phyloP scores from a whole-genome alignment of 768 basidiomycete species.

The Panaeolus cyanescens region DNA sequence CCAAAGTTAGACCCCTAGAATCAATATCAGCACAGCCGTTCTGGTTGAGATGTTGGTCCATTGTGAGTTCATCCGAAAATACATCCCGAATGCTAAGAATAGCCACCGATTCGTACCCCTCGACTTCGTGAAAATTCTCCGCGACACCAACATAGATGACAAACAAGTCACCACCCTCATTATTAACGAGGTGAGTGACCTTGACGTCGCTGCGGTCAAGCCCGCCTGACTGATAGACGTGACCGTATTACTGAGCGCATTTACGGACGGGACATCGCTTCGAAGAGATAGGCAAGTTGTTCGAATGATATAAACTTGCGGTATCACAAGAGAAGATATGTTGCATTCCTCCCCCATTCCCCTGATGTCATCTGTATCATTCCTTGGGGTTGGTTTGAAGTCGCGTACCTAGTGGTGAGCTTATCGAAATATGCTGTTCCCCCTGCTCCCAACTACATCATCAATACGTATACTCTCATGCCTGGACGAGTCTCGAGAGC shows the following conservation, averaged over 20 bases:
- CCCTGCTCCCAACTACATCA: too few relatives aligned
- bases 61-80: background rate
- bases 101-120: background rate
- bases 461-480: too few relatives aligned
- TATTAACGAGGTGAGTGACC: background rate
- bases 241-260: background rate
- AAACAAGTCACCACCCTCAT: slow-evolving; percentile 1
- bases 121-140: background rate
- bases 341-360: background rate
- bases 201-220: background rate
- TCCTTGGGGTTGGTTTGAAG: too few relatives aligned
- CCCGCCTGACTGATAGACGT: background rate
- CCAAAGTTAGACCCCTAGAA: background rate
- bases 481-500: too few relatives aligned
- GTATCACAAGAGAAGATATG: background rate
- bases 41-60: background rate
- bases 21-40: background rate
- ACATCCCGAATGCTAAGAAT: background rate
- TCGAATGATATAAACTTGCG: background rate
- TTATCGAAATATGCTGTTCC: too few relatives aligned
- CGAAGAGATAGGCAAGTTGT: background rate
- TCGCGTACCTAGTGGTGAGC: too few relatives aligned
- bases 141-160: background rate
- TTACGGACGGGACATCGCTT: background rate
- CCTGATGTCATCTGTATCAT: background rate